These are phyloP conservation scores for Hagleromyces aurorensis DNA, from an alignment of 805 yeast genomes.

Conservation along the genomic window DNA sequence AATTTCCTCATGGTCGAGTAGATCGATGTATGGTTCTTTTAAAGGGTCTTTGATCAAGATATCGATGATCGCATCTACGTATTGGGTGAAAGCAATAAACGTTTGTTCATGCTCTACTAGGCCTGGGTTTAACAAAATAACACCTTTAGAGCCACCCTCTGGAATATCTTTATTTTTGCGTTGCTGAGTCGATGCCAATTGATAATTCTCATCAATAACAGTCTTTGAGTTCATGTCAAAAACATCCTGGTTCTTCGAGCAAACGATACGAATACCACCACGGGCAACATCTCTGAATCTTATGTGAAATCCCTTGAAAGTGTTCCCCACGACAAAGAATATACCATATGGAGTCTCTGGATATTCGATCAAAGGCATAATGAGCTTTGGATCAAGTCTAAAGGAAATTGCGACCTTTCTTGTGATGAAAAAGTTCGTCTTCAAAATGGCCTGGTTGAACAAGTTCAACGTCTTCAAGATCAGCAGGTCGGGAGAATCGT, in stretches of 20 bases:
- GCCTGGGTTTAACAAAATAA: slow-evolving; percentile 74
- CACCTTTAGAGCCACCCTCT: slow-evolving; percentile 99
- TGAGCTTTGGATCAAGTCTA: slow-evolving; percentile 76
- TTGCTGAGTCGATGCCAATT: slow-evolving; percentile 93
- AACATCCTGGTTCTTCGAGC: slow-evolving; percentile 77
- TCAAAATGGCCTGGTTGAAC: slow-evolving; percentile 80
- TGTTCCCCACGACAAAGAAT: slow-evolving; percentile 93
- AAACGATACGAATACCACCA: slow-evolving; percentile 95
- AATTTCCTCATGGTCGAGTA: slow-evolving; percentile 78
- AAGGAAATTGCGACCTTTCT: slow-evolving; percentile 93
- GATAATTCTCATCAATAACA: slow-evolving; percentile 92
- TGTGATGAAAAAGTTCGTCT: slow-evolving; percentile 89
- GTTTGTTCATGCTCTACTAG: slow-evolving; percentile 65
- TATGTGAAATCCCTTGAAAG: slow-evolving; percentile 95
- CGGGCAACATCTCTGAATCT: slow-evolving; percentile 96
- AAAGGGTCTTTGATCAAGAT: slow-evolving; percentile 72
- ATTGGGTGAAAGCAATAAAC: slow-evolving; percentile 80
- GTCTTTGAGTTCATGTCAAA: slow-evolving; percentile 79
- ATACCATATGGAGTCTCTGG: slow-evolving; percentile 92
- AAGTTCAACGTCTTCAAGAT: slow-evolving; percentile 75
- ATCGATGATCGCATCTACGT: slow-evolving; percentile 86
- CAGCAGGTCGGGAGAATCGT: slow-evolving; percentile 67
- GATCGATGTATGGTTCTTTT: slow-evolving; percentile 77
- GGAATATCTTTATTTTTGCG: slow-evolving; percentile 96
- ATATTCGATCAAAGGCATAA: slow-evolving; percentile 73